These are phyloP conservation scores for Santalum album DNA, from an alignment of 164 flowering plant species.

Conservation along the genomic window DNA sequence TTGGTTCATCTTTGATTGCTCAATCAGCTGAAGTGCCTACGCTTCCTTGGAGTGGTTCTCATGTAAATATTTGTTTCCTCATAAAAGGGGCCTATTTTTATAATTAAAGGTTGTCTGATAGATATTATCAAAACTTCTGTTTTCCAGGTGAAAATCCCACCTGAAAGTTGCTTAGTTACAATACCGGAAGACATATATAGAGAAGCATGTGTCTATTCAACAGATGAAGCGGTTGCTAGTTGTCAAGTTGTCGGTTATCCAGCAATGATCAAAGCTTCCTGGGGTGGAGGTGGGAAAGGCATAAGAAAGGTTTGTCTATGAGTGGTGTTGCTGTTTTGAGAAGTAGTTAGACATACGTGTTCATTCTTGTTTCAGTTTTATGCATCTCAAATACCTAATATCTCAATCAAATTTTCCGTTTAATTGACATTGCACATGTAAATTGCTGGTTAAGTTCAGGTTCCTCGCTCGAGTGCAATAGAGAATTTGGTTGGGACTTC, in stretches of 20 bases:
- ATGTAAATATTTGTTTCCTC: constrained; percentile 42
- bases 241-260: constrained; percentile 99
- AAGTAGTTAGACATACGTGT: no score
- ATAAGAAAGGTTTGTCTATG: constrained; percentile 81
- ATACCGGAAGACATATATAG: constrained; percentile 80
- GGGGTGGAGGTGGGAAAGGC: constrained; percentile 99
- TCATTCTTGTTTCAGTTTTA: no score
- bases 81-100: not conserved
- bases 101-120: not conserved
- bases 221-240: constrained; percentile 95
- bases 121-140: constrained; percentile 2
- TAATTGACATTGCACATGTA: no score
- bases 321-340: not conserved
- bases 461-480: no score
- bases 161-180: constrained; percentile 63
- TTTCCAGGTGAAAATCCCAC: constrained; percentile 77
- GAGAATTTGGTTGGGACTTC: no score
- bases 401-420: no score
- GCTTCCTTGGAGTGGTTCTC: constrained; percentile 99
- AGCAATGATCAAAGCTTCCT: constrained; percentile 99
- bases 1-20: constrained; percentile 98
- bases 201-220: constrained; percentile 87
- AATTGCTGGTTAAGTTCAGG: no score
- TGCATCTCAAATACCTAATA: no score
- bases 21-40: constrained; percentile 99